These are phyloP conservation scores for Backusella australiensis DNA, from an alignment of 192 early-diverging fungal genomes.

Conservation along the genomic window DNA sequence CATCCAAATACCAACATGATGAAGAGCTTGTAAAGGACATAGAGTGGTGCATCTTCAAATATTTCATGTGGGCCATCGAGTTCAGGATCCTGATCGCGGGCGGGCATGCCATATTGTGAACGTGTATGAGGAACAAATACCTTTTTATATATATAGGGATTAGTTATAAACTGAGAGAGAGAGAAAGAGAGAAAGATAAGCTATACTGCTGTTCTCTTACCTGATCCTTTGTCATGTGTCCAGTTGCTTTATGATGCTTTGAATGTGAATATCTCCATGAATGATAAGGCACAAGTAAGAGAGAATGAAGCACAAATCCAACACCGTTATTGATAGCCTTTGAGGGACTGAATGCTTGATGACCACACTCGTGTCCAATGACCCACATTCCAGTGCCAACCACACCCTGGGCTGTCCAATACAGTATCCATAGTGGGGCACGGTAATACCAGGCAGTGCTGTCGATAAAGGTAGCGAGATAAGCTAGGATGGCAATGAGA, in stretches of 20 bases:
- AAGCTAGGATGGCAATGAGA: conserved; percentile 58
- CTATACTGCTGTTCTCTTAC: background rate
- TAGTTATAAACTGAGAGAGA: background rate
- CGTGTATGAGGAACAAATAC: conserved; percentile 82
- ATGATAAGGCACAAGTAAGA: conserved; percentile 89
- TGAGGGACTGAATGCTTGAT: conserved; percentile 86
- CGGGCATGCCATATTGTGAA: conserved; percentile 49
- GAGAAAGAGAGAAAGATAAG: no score
- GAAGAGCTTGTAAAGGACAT: conserved; percentile 59
- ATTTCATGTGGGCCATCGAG: conserved; percentile 37
- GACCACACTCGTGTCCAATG: conserved; percentile 90
- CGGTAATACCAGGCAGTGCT: conserved; percentile 44
- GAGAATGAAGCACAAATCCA: conserved; percentile 87
- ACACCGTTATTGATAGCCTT: conserved; percentile 83
- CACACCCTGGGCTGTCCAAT: conserved; percentile 84
- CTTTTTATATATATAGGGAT: background rate
- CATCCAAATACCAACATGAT: conserved; percentile 81
- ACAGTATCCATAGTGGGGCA: conserved; percentile 66
- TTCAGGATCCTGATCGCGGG: conserved; percentile 35
- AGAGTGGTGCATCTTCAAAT: conserved; percentile 76
- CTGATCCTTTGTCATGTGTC: conserved; percentile 89
- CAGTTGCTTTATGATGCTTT: conserved; percentile 90
- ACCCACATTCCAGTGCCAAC: conserved; percentile 91
- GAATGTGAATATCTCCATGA: conserved; percentile 93
- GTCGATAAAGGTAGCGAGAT: conserved; percentile 71